Evolutionary conservation across 768 basidiomycete species (phyloP), one percentile per base, ranked within the genome.

Genomic region (Collybia nuda): DNA sequence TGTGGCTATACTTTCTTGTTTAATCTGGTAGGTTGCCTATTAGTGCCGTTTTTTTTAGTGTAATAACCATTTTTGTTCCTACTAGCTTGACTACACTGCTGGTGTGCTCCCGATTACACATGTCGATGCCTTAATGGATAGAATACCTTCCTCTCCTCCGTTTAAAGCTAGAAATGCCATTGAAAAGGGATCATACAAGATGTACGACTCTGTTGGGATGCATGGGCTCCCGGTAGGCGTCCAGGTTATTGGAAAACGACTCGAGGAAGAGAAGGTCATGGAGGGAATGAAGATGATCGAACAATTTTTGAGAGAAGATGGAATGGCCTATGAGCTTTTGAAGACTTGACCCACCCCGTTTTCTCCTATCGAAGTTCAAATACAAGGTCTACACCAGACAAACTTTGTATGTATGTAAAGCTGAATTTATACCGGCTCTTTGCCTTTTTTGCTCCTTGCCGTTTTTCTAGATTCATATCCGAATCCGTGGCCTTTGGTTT

Each of bases 251-350:
- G 84, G 82, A 0, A 71, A 73, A 44, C 65, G 81, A 28, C 69
- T 84, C 26, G 80, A 84, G 56, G 85, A 86, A 59, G 85, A 87
- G 62, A 79, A 79, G 53, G 83, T 84, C 0, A 52, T 86, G 29
- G 74, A 75, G 48, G 82, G 78, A 2, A 84, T 85, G 78, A 74
- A 78, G 55, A 67, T 81, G 6, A 68, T 86, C 40, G 70, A 81
- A 35, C 35, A 28, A 8, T 48, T 69, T 28, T 50, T 75, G 50
- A 59, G 53, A 40, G 50, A 48, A 19, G 65, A 65, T 7, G 67
- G 64, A 15, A 51, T 50, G 18, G 60, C 37, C 11, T 66, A 66
- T 18, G 47, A 55, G 24, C 48, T 45, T 6, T 46, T 64, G 18
- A 45, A 56, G 11, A 32, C 19, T 14, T 49, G 19, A 41, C 40